Evolutionary conservation across 805 yeast species (phyloP).

Genomic region (Saccharomycopsis amapae): DNA sequence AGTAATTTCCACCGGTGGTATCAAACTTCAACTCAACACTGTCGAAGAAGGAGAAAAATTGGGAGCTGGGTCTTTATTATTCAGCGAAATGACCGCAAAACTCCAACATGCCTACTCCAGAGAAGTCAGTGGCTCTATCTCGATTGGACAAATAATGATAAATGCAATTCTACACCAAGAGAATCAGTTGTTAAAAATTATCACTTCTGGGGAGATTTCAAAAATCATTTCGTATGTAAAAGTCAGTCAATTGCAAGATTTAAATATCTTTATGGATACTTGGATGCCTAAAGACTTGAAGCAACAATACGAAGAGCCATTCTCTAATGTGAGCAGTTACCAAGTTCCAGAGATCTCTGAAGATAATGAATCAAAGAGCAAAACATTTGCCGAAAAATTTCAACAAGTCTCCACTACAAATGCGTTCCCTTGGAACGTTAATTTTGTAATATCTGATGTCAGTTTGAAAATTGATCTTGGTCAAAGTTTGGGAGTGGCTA

Average conservation of each 20-base stretch:
- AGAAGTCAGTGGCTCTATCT: constrained; percentile 72
- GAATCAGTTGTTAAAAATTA: constrained; percentile 32
- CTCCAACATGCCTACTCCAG: constrained; percentile 88
- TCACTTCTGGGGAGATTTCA: constrained; percentile 45
- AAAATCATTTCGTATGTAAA: constrained; percentile 60
- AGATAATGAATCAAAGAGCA: constrained; percentile 13
- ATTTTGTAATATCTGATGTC: constrained; percentile 47
- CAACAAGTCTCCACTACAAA: constrained; percentile 53
- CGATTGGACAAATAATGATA: constrained; percentile 39
- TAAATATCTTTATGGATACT: constrained; percentile 72
- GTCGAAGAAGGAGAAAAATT: constrained; percentile 36
- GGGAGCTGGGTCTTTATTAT: constrained; percentile 38
- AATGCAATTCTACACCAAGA: constrained; percentile 40
- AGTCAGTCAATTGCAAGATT: constrained; percentile 79
- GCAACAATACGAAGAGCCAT: not conserved
- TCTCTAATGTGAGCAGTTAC: not conserved
- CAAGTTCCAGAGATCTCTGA: too few species aligned
- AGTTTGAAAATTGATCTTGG: constrained; percentile 68
- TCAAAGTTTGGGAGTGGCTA: constrained; percentile 66
- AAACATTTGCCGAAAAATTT: constrained; percentile 39
- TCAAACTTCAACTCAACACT: constrained; percentile 52
- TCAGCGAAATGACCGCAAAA: constrained; percentile 58
- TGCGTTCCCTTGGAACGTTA: constrained; percentile 69
- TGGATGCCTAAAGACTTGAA: constrained; percentile 48
- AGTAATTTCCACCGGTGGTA: constrained; percentile 62